These are phyloP conservation scores for Aureobasidium sp. DNA, from an alignment of 2,329 filamentous ascomycete species.

Conservation along the genomic window DNA sequence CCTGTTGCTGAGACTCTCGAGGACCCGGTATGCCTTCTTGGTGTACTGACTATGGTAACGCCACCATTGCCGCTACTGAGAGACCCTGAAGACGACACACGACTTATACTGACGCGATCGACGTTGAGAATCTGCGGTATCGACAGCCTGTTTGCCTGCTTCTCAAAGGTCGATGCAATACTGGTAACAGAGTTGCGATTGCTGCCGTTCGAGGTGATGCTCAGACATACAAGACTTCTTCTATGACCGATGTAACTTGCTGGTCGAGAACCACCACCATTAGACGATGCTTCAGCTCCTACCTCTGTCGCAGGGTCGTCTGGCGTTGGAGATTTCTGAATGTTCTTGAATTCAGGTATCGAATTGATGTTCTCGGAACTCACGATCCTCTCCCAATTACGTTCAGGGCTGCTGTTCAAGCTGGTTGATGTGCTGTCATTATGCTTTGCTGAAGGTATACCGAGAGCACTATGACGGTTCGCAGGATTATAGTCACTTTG, in stretches of 20 bases:
- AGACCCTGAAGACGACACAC: slow-evolving; percentile 25
- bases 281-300: background rate
- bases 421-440: background rate
- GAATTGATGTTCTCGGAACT: background rate
- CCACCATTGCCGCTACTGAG: slow-evolving; percentile 18
- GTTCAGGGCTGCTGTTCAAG: slow-evolving; percentile 6
- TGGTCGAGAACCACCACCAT: background rate
- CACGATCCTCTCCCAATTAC: slow-evolving; percentile 7
- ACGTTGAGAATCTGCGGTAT: slow-evolving; percentile 26
- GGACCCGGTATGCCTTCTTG: slow-evolving; percentile 20
- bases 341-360: background rate
- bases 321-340: background rate
- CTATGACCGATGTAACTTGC: background rate
- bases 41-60: slow-evolving; percentile 27
- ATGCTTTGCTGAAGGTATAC: slow-evolving; percentile 2
- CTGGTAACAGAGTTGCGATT: slow-evolving; percentile 18
- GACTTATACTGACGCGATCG: slow-evolving; percentile 28
- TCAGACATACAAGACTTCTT: slow-evolving; percentile 18
- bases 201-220: slow-evolving; percentile 17
- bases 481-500: slow-evolving; percentile 15
- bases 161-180: slow-evolving; percentile 19
- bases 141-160: slow-evolving; percentile 22
- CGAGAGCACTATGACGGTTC: background rate
- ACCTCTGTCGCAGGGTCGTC: background rate
- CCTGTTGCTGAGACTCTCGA: slow-evolving; percentile 31